Percentiles rank a stretch among this genome's conserved stretches.
Conservation (phyloP, 768 basidiomycete genomes). For the Tylopilus felleus region DNA sequence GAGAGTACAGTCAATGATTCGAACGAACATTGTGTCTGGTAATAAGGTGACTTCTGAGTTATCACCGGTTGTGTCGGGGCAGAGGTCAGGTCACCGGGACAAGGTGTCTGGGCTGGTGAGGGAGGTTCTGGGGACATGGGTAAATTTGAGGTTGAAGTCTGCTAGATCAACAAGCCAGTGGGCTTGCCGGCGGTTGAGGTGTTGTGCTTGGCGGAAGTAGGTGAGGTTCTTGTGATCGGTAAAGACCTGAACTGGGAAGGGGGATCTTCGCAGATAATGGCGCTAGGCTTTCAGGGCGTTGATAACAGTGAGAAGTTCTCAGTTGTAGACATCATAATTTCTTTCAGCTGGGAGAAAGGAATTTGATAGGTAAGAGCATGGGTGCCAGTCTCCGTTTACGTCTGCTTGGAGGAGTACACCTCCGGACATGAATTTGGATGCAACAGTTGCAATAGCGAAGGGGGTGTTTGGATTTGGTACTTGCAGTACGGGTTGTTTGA, state of each 20-base stretch:
- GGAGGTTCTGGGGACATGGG: not conserved
- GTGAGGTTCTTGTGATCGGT: not conserved
- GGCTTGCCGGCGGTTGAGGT: not conserved
- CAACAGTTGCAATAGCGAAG: not conserved
- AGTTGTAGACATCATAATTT: not conserved
- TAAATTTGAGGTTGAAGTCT: not conserved
- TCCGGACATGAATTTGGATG: not conserved
- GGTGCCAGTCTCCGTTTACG: too few species aligned
- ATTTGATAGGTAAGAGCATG: too few species aligned
- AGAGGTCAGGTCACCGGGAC: too few species aligned
- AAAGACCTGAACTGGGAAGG: not conserved
- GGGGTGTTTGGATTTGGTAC: not conserved
- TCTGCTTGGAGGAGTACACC: not conserved
- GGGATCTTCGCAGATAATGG: not conserved
- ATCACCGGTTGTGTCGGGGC: too few species aligned
- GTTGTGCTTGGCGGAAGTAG: not conserved
- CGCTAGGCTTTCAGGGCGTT: not conserved
- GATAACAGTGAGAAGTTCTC: not conserved
- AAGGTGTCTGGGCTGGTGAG: too few species aligned
- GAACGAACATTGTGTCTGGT: too few species aligned
- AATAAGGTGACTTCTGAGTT: too few species aligned
- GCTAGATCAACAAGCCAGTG: not conserved
- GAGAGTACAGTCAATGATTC: too few species aligned
- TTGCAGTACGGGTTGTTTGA: too few species aligned
- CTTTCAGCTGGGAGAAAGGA: not conserved